A percentile compares a stretch with the other conserved stretches of the same genome.
Conservation (phyloP, 306 rosid species). For the Malus sylvestris region DNA sequence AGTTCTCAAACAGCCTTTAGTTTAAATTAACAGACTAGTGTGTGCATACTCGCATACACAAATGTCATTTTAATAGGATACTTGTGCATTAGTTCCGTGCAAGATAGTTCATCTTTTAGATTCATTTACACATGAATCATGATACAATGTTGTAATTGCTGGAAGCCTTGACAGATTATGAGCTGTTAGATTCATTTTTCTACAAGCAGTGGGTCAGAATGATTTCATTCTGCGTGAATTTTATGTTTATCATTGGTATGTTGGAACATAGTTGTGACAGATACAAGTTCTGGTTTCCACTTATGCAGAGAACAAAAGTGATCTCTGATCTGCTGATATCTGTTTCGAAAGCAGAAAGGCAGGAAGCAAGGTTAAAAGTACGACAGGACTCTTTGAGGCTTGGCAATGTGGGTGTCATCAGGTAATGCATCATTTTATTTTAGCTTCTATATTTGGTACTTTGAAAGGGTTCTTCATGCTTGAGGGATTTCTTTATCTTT, state of each 20-base stretch:
- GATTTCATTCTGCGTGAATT: not conserved
- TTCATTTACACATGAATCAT: not conserved
- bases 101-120: not conserved
- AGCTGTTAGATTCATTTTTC: not conserved
- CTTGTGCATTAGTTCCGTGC: not conserved
- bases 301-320: slow-evolving; percentile 81
- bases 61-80: not conserved
- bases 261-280: slow-evolving; percentile 1
- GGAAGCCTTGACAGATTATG: not conserved
- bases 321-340: slow-evolving; percentile 93
- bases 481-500: not conserved
- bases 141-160: not conserved
- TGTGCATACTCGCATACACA: not conserved
- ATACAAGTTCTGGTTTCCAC: slow-evolving; percentile 9
- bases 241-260: not conserved
- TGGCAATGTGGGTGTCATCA: slow-evolving; percentile 94
- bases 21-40: not conserved
- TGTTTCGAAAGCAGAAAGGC: slow-evolving; percentile 93
- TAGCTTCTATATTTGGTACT: not conserved
- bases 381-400: slow-evolving; percentile 96
- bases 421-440: slow-evolving; percentile 37
- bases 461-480: not conserved
- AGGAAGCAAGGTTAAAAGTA: slow-evolving; percentile 95
- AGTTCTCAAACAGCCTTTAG: not conserved
- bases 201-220: not conserved